Percentiles rank a stretch among this genome's conserved stretches.
Conservation (phyloP, 192 early-diverging fungal genomes). For the Chytriomyces hyalinus region DNA sequence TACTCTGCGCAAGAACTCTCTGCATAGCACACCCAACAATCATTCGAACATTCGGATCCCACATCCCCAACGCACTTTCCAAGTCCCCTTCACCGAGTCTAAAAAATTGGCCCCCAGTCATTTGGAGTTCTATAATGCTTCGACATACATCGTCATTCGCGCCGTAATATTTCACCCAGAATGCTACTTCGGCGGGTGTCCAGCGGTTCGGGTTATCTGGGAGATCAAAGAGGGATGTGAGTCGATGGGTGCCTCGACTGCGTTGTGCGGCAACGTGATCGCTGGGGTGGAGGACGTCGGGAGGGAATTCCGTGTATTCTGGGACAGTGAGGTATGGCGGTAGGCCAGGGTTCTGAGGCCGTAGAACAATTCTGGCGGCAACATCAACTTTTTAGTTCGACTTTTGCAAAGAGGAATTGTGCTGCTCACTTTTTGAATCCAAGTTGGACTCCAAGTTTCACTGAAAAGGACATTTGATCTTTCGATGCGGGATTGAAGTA, state of each 20-base stretch:
- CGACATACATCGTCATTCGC: neutral
- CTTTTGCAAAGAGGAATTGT: no score
- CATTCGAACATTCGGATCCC: neutral
- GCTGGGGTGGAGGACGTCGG: slow-evolving; percentile 22
- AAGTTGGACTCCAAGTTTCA: slow-evolving; percentile 24
- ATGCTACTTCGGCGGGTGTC: slow-evolving; percentile 18
- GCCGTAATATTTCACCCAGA: slow-evolving; percentile 11
- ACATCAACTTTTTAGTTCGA: no score
- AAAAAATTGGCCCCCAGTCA: slow-evolving; percentile 30
- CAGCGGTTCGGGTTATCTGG: slow-evolving; percentile 32
- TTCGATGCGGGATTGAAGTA: slow-evolving; percentile 13
- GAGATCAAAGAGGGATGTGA: slow-evolving; percentile 27
- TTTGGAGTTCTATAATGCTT: slow-evolving; percentile 7
- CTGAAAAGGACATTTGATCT: slow-evolving; percentile 18
- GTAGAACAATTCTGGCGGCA: slow-evolving; percentile 13
- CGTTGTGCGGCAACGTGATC: slow-evolving; percentile 22
- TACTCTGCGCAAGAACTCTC: slow-evolving; percentile 11
- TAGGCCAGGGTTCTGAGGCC: neutral
- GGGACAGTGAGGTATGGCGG: slow-evolving; percentile 24
- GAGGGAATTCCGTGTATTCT: slow-evolving; percentile 26
- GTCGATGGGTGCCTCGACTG: neutral
- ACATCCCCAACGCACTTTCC: slow-evolving; percentile 23
- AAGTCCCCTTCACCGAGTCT: slow-evolving; percentile 11
- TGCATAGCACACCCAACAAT: neutral
- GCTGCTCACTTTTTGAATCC: slow-evolving; percentile 28